A percentile compares a stretch with the other conserved stretches of the same genome.
These are phyloP conservation scores for Selenicereus undatus DNA, from an alignment of 148 eudicot species.

Conservation along the genomic window DNA sequence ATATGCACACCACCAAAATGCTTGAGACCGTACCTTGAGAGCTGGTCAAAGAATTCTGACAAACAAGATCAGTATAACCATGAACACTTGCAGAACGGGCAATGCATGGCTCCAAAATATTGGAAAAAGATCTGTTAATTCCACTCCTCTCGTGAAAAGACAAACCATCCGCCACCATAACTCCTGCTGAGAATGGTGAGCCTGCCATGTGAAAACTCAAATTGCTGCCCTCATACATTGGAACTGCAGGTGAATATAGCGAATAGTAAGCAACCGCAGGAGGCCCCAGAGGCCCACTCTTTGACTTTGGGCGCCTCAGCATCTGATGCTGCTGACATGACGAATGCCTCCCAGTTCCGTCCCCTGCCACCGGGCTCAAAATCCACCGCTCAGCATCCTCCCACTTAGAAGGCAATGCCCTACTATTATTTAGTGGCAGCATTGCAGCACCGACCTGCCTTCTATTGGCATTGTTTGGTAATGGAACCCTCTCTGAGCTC, in stretches of 20 bases:
- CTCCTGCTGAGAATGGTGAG: slow-evolving; percentile 68
- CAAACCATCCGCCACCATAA: slow-evolving; percentile 47
- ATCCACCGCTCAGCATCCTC: slow-evolving; percentile 99
- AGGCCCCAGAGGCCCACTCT: slow-evolving; percentile 96
- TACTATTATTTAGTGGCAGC: slow-evolving; percentile 58
- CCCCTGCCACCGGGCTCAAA: slow-evolving; percentile 68
- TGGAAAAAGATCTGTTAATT: slow-evolving; percentile 29
- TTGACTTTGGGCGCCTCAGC: slow-evolving; percentile 65
- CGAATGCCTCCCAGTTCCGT: slow-evolving; percentile 47
- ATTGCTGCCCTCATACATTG: slow-evolving; percentile 49
- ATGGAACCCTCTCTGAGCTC: slow-evolving; percentile 87
- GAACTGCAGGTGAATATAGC: slow-evolving; percentile 60
- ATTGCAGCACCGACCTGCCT: slow-evolving; percentile 51
- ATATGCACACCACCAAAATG: background rate
- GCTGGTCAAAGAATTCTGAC: slow-evolving; percentile 42
- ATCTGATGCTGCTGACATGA: slow-evolving; percentile 43
- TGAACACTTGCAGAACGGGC: slow-evolving; percentile 81
- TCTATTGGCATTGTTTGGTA: slow-evolving; percentile 41
- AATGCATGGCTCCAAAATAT: slow-evolving; percentile 57
- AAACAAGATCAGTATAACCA: slow-evolving; percentile 67
- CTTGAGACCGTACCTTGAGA: slow-evolving; percentile 46
- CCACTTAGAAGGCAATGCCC: slow-evolving; percentile 92
- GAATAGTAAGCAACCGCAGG: slow-evolving; percentile 63
- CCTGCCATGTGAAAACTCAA: slow-evolving; percentile 38
- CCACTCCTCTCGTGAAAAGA: slow-evolving; percentile 34